These are phyloP conservation scores for Camelina sativa DNA, from an alignment of 345 rosid genomes.

Conservation along the genomic window DNA sequence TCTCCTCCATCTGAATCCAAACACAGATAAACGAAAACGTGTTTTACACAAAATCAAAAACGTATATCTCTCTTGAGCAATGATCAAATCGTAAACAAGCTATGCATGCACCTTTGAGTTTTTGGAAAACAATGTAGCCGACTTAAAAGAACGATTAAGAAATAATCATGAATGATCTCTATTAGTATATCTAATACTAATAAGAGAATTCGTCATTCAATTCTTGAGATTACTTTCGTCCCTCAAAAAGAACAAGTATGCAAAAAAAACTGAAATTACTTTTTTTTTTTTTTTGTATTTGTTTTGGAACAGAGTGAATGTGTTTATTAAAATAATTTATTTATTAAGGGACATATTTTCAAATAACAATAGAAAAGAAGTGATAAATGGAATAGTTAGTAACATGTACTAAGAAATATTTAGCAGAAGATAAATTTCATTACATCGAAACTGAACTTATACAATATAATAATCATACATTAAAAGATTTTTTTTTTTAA, in stretches of 20 bases:
- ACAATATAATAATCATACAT: not conserved
- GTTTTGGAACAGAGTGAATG: constrained; percentile 1
- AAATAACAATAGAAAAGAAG: constrained; percentile 1
- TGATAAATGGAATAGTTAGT: not conserved
- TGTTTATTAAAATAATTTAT: constrained; percentile 16
- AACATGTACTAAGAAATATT: too few species aligned
- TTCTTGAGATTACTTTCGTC: not conserved
- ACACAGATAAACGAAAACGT: not conserved
- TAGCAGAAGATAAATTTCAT: not conserved
- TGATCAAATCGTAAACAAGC: constrained; percentile 12
- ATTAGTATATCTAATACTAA: not conserved
- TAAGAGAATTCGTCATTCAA: not conserved
- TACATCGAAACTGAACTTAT: not conserved
- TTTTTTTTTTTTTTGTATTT: not conserved
- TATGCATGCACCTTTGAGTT: not conserved
- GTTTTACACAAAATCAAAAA: not conserved
- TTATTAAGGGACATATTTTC: not conserved
- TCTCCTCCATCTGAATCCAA: constrained; percentile 63
- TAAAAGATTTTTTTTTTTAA: not conserved
- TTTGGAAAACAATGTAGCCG: not conserved
- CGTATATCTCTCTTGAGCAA: not conserved
- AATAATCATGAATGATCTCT: constrained; percentile 8
- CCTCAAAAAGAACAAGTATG: not conserved
- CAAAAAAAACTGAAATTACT: not conserved
- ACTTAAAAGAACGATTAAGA: not conserved